Evolutionary conservation across 306 rosid genomes (phyloP), one percentile per base, ranked within the genome.

Genomic region (Trifolium repens): DNA sequence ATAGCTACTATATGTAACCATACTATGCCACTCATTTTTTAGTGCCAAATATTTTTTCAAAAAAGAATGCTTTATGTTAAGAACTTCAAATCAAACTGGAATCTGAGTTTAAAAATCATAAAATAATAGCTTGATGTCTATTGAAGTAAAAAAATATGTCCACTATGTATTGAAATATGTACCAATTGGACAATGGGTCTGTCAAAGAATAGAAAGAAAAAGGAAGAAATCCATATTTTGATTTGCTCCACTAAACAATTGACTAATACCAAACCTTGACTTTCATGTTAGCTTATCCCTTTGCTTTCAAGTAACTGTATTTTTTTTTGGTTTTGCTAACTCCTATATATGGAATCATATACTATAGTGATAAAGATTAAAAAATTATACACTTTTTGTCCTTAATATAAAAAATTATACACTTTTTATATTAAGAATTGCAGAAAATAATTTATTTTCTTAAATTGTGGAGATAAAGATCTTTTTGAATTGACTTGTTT

Each of bases 191-290:
- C 19, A 14, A 49, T 49, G 9, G 55, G 15, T 49, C 55, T 49
- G 9, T 49, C 19, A 49, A 49, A 49, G 42, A 39, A 7, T 7
- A 2, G 42, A 49, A 15, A 5, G 15, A 49, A 15, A 49, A 46
- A 44, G 50, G 16, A 46, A 4, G 52, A 46, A 46, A 46, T 46
- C 52, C 55, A 49, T 49, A 49, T 49, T 49, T 49, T n/a, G 54
- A 49, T 78, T 70, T 22, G 27, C 57, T 54, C 46, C 27, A 43
- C 2, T 46, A 50, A 58, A 54, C 8, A 7, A 44, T 43, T 57
- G 43, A 55, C 64, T 66, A 46, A 46, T 58, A 58, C 79, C 79
- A 52, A 63, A 69, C 73, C 16, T 79, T 73, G 83, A 69, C 80
- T 13, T 71, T 81, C 49, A 61, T 69, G 68, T 14, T 26, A 75